A percentile compares a stretch with the other conserved stretches of the same genome.
phyloP scores from a whole-genome alignment of 257 asterid genomes.

The Nicotiana obtusifolia region DNA sequence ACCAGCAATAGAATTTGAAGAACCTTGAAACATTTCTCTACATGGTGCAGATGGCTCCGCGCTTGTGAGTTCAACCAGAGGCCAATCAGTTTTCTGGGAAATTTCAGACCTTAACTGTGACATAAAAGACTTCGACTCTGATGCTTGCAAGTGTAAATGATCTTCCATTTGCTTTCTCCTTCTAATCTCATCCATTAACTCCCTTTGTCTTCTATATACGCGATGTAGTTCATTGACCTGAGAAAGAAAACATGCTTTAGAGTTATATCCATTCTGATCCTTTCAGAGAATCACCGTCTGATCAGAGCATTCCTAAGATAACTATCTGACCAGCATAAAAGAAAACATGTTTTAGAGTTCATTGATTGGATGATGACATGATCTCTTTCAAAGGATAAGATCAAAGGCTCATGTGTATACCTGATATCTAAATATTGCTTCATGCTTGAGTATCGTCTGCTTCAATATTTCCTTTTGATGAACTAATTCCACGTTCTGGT shows the following conservation, averaged over 20 bases:
- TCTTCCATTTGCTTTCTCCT: slow-evolving; percentile 25
- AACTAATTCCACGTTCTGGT: slow-evolving; percentile 16
- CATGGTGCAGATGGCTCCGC: slow-evolving; percentile 17
- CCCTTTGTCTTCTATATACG: slow-evolving; percentile 55
- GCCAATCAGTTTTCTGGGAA: slow-evolving; percentile 33
- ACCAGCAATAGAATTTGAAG: slow-evolving; percentile 15
- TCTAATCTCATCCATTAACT: slow-evolving; percentile 49
- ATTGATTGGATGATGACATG: not conserved
- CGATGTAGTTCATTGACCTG: slow-evolving; percentile 81
- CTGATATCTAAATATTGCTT: slow-evolving; percentile 65
- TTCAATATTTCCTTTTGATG: slow-evolving; percentile 44
- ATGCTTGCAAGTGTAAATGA: slow-evolving; percentile 25
- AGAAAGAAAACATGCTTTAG: slow-evolving; percentile 9
- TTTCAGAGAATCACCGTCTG: not conserved
- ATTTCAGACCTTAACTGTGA: slow-evolving; percentile 25
- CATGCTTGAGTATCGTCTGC: slow-evolving; percentile 61
- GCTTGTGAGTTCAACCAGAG: slow-evolving; percentile 20
- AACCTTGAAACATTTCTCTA: slow-evolving; percentile 27
- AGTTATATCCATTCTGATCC: not conserved
- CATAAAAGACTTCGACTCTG: slow-evolving; percentile 25
- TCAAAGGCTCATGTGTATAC: slow-evolving; percentile 22
- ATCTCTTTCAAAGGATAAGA: not conserved
- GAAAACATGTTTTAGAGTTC: too few relatives aligned
- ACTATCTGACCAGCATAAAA: not conserved
- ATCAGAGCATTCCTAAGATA: not conserved